These are phyloP conservation scores for Phytophthora hybrid DNA, from an alignment of 352 stramenopile species.

Conservation along the genomic window DNA sequence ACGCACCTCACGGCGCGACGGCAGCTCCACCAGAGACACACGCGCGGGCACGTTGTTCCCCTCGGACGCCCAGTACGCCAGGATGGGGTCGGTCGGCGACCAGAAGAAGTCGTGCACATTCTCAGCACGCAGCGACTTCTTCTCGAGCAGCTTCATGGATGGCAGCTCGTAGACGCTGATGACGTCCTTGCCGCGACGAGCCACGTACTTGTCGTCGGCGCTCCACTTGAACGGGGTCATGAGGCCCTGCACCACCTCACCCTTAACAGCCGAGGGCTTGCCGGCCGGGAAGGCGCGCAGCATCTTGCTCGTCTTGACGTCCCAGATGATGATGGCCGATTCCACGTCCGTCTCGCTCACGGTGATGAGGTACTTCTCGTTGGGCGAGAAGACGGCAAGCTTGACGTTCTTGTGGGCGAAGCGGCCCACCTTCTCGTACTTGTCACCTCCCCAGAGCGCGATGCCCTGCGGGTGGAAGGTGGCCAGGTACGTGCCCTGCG, in stretches of 20 bases:
- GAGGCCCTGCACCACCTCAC: conserved; percentile 80
- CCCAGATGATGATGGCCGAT: conserved; percentile 97
- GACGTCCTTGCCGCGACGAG: conserved; percentile 93
- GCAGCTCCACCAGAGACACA: conserved; percentile 97
- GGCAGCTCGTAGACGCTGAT: conserved; percentile 96
- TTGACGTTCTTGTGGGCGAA: conserved; percentile 97
- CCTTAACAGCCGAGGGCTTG: conserved; percentile 74
- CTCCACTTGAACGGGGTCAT: conserved; percentile 96
- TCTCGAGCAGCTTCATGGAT: conserved; percentile 97
- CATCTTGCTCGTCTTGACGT: conserved; percentile 92
- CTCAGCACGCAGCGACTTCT: conserved; percentile 96
- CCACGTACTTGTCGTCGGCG: conserved; percentile 96
- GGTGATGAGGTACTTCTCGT: conserved; percentile 98
- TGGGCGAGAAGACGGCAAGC: conserved; percentile 94
- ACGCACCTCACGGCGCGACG: conserved; percentile 94
- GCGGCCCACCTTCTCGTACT: conserved; percentile 98
- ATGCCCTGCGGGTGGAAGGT: conserved; percentile 98
- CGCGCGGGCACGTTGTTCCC: conserved; percentile 94
- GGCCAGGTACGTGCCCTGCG: conserved; percentile 96
- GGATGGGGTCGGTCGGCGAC: conserved; percentile 95
- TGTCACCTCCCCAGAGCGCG: conserved; percentile 97
- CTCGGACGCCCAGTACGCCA: conserved; percentile 98
- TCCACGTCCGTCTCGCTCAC: conserved; percentile 95
- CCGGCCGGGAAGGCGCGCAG: conserved; percentile 86
- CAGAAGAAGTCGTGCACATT: conserved; percentile 98